Base-by-base conservation (phyloP, 2,329 filamentous ascomycete species). In the Aspergillus sp. region DNA sequence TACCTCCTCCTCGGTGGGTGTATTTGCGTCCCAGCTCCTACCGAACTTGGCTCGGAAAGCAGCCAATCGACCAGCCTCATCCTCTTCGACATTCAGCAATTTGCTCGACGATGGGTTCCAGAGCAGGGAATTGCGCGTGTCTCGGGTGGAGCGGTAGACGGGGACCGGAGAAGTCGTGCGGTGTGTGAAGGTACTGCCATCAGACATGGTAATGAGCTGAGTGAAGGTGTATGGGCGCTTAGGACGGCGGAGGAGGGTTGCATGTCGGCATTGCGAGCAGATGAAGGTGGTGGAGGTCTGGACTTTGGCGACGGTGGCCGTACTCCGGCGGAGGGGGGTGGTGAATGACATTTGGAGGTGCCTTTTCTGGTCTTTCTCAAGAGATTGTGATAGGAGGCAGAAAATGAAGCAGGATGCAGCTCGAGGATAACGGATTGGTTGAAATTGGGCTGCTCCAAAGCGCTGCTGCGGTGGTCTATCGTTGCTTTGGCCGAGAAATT, bases 151-250 rank as follows among this genome's bases (percentile, higher is more conserved):
- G 52, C 74, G 73, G 68, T 83, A 82, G 46, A 84, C 71, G 6
- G 81, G 74, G 19, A 71, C 58, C 2, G 72, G 72, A 5, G 72
- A 75, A 37, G 71, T 74, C 34, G 72, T 75, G 53, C 72, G 72
- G 53, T 73, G 70, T 12, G 66, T 67, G 62, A 72, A 97, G 47
- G 90, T 86, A 60, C 82, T 87, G 57, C 93, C 93, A 74, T 98
- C 93, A 33, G 86, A 88, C 52, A 97, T 85, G 42, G 90, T 90
- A 54, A 98, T 77, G 48, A 98, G 80, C 71, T 98, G 93, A n/a
- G 91, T 96, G 76, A 96, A 97, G 55, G 85, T 88, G 77, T 96
- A 97, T 34, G 93, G 91, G 5, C 90, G 82, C 61, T 90, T 86
- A n/a, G 90, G 90, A 11, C 93, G 88, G 49, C 79, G 79, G 62